phyloP scores from a whole-genome alignment of 2,329 filamentous ascomycete species.

The Diaporthe citrichinensis region DNA sequence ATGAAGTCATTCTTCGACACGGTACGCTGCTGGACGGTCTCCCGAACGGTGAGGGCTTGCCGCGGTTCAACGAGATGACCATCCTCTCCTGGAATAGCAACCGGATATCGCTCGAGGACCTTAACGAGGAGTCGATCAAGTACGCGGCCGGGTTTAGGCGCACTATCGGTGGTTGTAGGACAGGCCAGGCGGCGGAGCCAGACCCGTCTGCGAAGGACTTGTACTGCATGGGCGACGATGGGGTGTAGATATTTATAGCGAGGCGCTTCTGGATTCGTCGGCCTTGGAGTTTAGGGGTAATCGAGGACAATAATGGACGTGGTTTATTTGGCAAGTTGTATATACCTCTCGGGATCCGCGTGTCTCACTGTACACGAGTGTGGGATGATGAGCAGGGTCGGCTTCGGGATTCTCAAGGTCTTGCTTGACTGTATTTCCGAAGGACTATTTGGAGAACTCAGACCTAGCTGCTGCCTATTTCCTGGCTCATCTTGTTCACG shows the following conservation, averaged over 20 bases:
- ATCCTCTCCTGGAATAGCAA: slow-evolving; percentile 76
- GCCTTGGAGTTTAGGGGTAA: slow-evolving; percentile 32
- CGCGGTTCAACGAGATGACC: slow-evolving; percentile 64
- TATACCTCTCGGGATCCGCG: slow-evolving; percentile 11
- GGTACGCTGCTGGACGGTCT: slow-evolving; percentile 64
- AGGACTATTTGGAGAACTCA: neutral
- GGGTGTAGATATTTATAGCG: slow-evolving; percentile 34
- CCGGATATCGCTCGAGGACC: slow-evolving; percentile 53
- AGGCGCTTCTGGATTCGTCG: slow-evolving; percentile 15
- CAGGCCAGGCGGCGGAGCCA: slow-evolving; percentile 43
- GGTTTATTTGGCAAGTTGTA: slow-evolving; percentile 27
- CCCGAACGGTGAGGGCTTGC: slow-evolving; percentile 59
- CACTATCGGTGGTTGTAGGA: slow-evolving; percentile 76
- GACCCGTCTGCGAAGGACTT: slow-evolving; percentile 69
- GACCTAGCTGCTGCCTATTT: slow-evolving; percentile 40
- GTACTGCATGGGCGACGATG: slow-evolving; percentile 70
- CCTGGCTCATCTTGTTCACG: slow-evolving; percentile 56
- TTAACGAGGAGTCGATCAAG: slow-evolving; percentile 60
- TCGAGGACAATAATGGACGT: neutral
- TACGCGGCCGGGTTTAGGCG: slow-evolving; percentile 73
- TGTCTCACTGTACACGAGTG: neutral
- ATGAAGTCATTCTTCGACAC: slow-evolving; percentile 46
- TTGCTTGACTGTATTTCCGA: neutral
- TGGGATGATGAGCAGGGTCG: neutral
- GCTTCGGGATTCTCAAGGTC: neutral